Base-by-base conservation (phyloP, 2,329 filamentous ascomycete genomes). In the Madurella mycetomatis region DNA sequence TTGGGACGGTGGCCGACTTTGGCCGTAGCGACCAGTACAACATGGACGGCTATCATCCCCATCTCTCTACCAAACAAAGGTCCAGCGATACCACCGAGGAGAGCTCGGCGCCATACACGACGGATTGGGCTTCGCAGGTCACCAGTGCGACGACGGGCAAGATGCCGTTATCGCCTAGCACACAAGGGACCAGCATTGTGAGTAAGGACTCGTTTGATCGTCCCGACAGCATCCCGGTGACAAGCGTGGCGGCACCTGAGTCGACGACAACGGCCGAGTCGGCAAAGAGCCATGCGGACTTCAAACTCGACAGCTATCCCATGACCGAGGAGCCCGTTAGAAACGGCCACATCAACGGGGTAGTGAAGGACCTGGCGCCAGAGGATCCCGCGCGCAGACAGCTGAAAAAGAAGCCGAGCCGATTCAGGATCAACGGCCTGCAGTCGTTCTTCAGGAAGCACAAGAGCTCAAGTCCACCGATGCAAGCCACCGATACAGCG, bases 111-210 rank as follows among this genome's bases (percentile, higher is more conserved):
- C 77, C 76, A 0, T 75, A 73, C 46, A 74, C 76, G 0, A 81
- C 78, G 9, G 83, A 85, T 61, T 85, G 82, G 80, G 78, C 79
- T 2, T 83, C 80, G 4, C 82, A 85, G 60, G 80, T 78, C 4
- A 85, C 82, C 13, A 84, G 81, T 61, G 82, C 81, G 9, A 83
- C 82, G 1, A 85, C 82, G 1, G 78, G 81, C 47, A 84, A 83
- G 68, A 79, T 84, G 77, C 81, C 83, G 3, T 70, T 85, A 37
- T 85, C 83, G 19, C 83, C 83, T 2, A 85, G 82, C 65, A 86
- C 83, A 2, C 77, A 83, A 64, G 83, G 82, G 40, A 86, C 83
- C 16, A 86, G 83, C 67, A 82, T 86, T 58, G 77, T 83, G 60
- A 85, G 82, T 68, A 76, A 76, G 51, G 80, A 83, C 42, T 83